phyloP scores from a whole-genome alignment of 805 yeast genomes.

The Wickerhamiella parazyma region DNA sequence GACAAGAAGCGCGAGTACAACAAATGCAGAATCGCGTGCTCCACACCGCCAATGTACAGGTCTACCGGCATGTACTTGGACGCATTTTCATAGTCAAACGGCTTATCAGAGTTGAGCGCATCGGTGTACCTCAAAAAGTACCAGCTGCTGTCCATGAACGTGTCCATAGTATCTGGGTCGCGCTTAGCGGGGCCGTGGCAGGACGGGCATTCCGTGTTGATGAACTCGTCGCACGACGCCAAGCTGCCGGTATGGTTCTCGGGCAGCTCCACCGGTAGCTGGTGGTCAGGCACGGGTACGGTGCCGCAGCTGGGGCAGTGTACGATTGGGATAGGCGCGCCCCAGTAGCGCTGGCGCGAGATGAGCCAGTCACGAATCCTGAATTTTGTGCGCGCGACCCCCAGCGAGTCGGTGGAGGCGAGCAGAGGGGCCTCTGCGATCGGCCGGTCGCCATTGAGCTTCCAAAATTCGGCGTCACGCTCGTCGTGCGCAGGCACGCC shows the following conservation, averaged over 20 bases:
- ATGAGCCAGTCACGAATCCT: constrained; percentile 87
- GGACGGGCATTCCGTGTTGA: constrained; percentile 63
- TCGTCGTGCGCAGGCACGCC: constrained; percentile 93
- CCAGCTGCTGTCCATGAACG: constrained; percentile 97
- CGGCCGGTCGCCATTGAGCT: constrained; percentile 28
- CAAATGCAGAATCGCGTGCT: constrained; percentile 88
- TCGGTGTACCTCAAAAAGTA: constrained; percentile 78
- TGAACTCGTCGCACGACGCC: constrained; percentile 51
- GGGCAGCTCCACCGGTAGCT: constrained; percentile 76
- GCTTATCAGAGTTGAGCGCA: constrained; percentile 41
- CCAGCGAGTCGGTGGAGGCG: constrained; percentile 28
- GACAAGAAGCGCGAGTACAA: constrained; percentile 76
- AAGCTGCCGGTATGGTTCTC: constrained; percentile 49
- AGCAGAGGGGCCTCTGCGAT: not conserved
- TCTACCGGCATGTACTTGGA: constrained; percentile 64
- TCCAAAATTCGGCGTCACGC: constrained; percentile 77
- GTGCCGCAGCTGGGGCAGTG: constrained; percentile 79
- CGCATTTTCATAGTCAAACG: constrained; percentile 42
- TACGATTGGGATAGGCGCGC: constrained; percentile 92
- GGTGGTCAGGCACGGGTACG: constrained; percentile 81
- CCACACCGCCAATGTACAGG: constrained; percentile 86
- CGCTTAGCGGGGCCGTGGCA: constrained; percentile 60
- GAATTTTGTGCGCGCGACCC: constrained; percentile 44
- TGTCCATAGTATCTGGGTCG: constrained; percentile 97
- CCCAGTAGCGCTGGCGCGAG: constrained; percentile 94